These are phyloP conservation scores for Metschnikowia vanudenii DNA, from an alignment of 805 yeast genomes.

Conservation along the genomic window DNA sequence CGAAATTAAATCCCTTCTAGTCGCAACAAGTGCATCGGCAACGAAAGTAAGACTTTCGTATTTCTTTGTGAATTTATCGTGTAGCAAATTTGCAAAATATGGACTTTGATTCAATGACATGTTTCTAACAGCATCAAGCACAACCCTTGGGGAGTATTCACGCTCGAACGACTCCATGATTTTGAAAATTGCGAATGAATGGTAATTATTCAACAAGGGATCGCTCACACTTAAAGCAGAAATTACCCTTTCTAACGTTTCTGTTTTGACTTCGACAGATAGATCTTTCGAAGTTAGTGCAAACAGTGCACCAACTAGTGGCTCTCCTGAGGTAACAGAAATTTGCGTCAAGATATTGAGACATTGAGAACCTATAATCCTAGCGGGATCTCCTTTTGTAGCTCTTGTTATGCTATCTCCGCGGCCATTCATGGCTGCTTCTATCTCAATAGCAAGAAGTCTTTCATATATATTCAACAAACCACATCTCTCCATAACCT, in stretches of 20 bases:
- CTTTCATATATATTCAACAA: slow-evolving; percentile 6
- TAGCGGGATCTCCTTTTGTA: background rate
- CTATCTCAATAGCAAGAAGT: slow-evolving; percentile 6
- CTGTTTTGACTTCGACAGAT: slow-evolving; percentile 4
- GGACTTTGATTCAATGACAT: slow-evolving; percentile 14
- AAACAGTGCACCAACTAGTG: slow-evolving; percentile 15
- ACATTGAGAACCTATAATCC: background rate
- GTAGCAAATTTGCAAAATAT: slow-evolving; percentile 21
- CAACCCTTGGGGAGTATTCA: background rate
- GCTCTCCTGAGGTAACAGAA: slow-evolving; percentile 11
- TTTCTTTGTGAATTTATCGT: slow-evolving; percentile 7
- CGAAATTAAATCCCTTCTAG: slow-evolving; percentile 10
- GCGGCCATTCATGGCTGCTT: background rate
- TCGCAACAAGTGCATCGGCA: background rate
- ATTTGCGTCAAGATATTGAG: slow-evolving; percentile 4
- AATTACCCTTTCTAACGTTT: slow-evolving; percentile 9
- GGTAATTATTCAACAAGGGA: slow-evolving; percentile 13
- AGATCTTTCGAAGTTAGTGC: background rate
- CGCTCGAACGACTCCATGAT: slow-evolving; percentile 3
- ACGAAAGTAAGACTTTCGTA: background rate
- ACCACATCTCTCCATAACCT: slow-evolving; percentile 4
- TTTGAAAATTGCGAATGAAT: slow-evolving; percentile 15
- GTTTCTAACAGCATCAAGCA: slow-evolving; percentile 9
- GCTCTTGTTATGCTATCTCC: background rate
- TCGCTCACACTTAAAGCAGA: slow-evolving; percentile 11